Evolutionary conservation across 768 basidiomycete genomes (phyloP).

Genomic region (Tulasnella sp.): DNA sequence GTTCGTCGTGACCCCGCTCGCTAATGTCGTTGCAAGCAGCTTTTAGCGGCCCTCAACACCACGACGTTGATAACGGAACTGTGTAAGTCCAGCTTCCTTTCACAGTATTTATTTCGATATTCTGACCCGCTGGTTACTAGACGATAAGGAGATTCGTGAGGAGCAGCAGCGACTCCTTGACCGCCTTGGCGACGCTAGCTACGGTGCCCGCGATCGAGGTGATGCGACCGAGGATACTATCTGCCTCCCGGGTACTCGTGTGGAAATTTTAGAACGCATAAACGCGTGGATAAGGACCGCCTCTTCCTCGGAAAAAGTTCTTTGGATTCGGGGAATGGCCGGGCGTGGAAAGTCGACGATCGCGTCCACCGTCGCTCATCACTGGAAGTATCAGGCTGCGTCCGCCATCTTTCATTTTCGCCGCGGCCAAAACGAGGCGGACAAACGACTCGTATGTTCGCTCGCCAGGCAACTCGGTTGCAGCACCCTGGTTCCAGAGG

Average conservation of each 20-base stretch:
- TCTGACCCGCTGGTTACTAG: not conserved
- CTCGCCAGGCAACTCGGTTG: not conserved
- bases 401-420: not conserved
- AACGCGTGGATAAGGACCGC: not conserved
- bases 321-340: slow-evolving; percentile 1
- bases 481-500: not conserved
- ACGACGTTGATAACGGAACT: not conserved
- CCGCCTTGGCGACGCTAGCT: not conserved
- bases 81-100: not conserved
- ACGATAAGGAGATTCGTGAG: not conserved
- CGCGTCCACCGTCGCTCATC: not conserved
- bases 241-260: not conserved
- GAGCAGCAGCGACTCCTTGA: not conserved
- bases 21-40: not conserved
- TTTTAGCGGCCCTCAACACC: not conserved
- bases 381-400: not conserved
- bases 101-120: no score
- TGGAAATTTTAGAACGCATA: not conserved
- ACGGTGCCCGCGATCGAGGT: not conserved
- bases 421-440: not conserved
- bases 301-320: not conserved
- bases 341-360: not conserved
- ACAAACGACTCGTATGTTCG: not conserved
- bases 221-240: not conserved
- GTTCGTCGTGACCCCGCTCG: not conserved